These are phyloP conservation scores for Aspergillus nidulans DNA, from an alignment of 495 filamentous ascomycete species.

Conservation along the genomic window DNA sequence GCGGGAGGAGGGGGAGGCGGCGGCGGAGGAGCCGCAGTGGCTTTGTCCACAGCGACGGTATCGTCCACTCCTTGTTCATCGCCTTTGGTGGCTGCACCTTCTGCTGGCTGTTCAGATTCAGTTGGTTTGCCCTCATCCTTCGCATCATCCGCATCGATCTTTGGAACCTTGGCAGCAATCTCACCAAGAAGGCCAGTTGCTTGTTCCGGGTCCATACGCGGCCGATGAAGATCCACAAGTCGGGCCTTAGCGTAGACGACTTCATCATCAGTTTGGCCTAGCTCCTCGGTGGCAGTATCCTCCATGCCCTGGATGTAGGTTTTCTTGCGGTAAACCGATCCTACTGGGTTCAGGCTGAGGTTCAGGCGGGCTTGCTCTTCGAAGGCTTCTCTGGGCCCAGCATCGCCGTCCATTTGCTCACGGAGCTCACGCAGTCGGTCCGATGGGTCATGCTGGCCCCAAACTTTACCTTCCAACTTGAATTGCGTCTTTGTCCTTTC, in stretches of 20 bases:
- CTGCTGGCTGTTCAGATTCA: slow-evolving; percentile 22
- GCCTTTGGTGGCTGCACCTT: slow-evolving; percentile 35
- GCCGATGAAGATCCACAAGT: slow-evolving; percentile 63
- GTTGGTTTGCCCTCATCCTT: slow-evolving; percentile 48
- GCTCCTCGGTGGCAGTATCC: slow-evolving; percentile 29
- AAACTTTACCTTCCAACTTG: slow-evolving; percentile 92
- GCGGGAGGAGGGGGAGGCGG: slow-evolving; percentile 30
- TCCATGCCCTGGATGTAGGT: slow-evolving; percentile 48
- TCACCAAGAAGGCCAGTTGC: slow-evolving; percentile 74
- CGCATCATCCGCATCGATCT: slow-evolving; percentile 68
- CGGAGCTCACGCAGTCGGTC: slow-evolving; percentile 88
- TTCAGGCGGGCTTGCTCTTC: slow-evolving; percentile 46
- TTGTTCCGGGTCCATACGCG: slow-evolving; percentile 69
- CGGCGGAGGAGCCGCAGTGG: slow-evolving; percentile 43
- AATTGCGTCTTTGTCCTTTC: slow-evolving; percentile 97
- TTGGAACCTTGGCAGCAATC: slow-evolving; percentile 71
- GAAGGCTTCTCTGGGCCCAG: slow-evolving; percentile 45
- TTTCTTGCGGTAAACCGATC: slow-evolving; percentile 60
- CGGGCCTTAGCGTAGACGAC: slow-evolving; percentile 62
- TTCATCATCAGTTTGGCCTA: slow-evolving; percentile 29
- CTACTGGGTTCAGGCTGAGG: slow-evolving; percentile 55
- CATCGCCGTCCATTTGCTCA: slow-evolving; percentile 83
- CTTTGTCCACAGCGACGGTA: slow-evolving; percentile 24
- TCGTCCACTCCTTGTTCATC: slow-evolving; percentile 20
- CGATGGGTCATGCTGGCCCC: slow-evolving; percentile 83